Conservation (phyloP, 345 rosid genomes). For the Salix purpurea region DNA sequence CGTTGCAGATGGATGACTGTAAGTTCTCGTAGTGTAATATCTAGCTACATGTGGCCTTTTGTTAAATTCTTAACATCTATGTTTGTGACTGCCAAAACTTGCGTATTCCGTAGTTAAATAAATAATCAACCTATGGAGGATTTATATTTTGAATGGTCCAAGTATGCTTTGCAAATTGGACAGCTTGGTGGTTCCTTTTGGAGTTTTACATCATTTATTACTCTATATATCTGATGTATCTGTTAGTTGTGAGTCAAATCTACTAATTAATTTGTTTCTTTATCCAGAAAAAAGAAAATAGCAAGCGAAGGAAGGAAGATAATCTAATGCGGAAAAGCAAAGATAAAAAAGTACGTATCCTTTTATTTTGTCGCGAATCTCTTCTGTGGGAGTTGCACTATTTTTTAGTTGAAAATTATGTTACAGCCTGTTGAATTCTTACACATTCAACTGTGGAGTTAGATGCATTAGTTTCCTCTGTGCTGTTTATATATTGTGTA, state of each 20-base stretch:
- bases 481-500: background rate
- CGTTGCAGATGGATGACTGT: conserved; percentile 75
- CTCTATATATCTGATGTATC: background rate
- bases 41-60: conserved; percentile 1
- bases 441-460: background rate
- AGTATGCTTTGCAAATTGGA: background rate
- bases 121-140: background rate
- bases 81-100: background rate
- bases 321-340: conserved; percentile 44
- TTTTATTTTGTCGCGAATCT: background rate
- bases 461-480: background rate
- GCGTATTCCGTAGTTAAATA: background rate
- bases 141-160: background rate
- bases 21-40: conserved; percentile 13
- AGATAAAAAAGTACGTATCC: conserved; percentile 54
- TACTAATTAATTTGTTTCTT: conserved; percentile 7
- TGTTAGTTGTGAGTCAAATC: background rate
- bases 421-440: background rate
- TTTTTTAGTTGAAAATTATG: background rate
- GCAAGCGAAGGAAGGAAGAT: conserved; percentile 75
- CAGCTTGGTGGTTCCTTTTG: background rate
- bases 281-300: conserved; percentile 55
- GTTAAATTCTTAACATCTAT: background rate
- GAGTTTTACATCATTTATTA: background rate
- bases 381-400: background rate